These are phyloP conservation scores for Venturia asperata DNA, from an alignment of 2,329 filamentous ascomycete genomes.

Conservation along the genomic window DNA sequence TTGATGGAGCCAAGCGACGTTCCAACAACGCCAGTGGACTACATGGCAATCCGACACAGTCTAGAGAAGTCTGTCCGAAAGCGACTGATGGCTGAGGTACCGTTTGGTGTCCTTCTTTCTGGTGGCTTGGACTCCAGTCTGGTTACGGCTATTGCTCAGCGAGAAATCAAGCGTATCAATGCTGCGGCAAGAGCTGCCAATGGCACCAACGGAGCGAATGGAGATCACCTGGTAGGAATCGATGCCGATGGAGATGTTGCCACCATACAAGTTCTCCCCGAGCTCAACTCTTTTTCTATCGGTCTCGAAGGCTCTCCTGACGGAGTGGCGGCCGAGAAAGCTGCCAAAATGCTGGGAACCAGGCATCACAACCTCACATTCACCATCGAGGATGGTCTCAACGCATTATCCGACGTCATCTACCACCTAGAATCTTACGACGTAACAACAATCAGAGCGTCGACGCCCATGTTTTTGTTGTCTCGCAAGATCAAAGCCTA, in stretches of 20 bases:
- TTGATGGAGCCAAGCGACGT: constrained; percentile 71
- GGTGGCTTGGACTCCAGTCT: constrained; percentile 93
- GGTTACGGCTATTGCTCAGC: constrained; percentile 89
- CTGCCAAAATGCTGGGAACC: constrained; percentile 93
- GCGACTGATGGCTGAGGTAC: constrained; percentile 96
- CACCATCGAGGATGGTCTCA: constrained; percentile 92
- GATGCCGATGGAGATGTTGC: constrained; percentile 86
- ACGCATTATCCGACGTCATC: constrained; percentile 95
- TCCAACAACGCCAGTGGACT: constrained; percentile 73
- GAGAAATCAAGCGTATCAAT: constrained; percentile 76
- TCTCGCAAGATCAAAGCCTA: constrained; percentile 99
- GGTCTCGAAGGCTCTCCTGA: constrained; percentile 89
- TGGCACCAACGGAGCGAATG: constrained; percentile 39
- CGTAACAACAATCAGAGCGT: constrained; percentile 96
- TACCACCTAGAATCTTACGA: constrained; percentile 97
- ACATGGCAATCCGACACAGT: constrained; percentile 70
- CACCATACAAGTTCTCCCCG: constrained; percentile 82
- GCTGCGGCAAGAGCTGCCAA: constrained; percentile 40
- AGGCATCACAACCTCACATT: constrained; percentile 99
- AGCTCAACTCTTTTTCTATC: constrained; percentile 98
- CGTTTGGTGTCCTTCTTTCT: constrained; percentile 91
- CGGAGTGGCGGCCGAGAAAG: constrained; percentile 82
- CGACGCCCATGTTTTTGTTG: constrained; percentile 96
- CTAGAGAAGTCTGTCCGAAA: constrained; percentile 91
- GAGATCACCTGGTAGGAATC: constrained; percentile 70